Percentiles rank a stretch among this genome's conserved stretches.
phyloP scores from a whole-genome alignment of 208 protist species.

The Leishmania amazonensis region DNA sequence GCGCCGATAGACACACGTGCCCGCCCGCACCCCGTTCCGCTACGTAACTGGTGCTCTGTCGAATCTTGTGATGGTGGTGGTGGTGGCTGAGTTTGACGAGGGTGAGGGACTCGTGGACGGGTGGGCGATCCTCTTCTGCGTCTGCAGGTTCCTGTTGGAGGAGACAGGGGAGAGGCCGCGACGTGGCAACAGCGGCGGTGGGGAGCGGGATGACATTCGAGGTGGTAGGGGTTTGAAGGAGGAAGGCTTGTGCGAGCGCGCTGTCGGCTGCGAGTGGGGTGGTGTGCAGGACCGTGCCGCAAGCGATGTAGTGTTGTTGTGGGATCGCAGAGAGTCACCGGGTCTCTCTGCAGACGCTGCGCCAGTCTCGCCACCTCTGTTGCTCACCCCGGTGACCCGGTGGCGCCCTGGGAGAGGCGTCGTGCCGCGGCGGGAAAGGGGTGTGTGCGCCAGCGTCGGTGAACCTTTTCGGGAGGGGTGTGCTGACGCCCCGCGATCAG shows the following conservation, averaged over 20 bases:
- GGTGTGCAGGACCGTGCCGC: slow-evolving; percentile 1
- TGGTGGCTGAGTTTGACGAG: neutral
- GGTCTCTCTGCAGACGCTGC: neutral
- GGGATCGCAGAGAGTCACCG: neutral
- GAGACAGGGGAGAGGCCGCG: slow-evolving; percentile 6
- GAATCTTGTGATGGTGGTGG: neutral
- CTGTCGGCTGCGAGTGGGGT: neutral
- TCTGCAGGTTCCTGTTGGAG: neutral
- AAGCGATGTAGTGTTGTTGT: neutral
- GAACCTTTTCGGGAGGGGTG: neutral
- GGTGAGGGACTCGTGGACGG: slow-evolving; percentile 7
- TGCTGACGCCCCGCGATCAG: neutral
- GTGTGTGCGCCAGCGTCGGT: neutral
- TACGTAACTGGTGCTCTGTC: neutral
- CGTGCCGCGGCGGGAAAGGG: neutral
- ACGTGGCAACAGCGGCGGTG: slow-evolving; percentile 9
- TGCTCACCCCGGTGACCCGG: neutral
- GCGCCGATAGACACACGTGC: neutral
- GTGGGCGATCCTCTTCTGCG: neutral
- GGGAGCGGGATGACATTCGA: slow-evolving; percentile 4
- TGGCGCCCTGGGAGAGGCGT: neutral
- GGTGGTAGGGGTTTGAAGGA: neutral
- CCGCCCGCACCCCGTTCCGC: neutral
- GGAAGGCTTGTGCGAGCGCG: neutral
- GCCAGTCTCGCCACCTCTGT: neutral